Evolutionary conservation across 2,329 filamentous ascomycete species (phyloP).

Genomic region (Fusarium avenaceum): DNA sequence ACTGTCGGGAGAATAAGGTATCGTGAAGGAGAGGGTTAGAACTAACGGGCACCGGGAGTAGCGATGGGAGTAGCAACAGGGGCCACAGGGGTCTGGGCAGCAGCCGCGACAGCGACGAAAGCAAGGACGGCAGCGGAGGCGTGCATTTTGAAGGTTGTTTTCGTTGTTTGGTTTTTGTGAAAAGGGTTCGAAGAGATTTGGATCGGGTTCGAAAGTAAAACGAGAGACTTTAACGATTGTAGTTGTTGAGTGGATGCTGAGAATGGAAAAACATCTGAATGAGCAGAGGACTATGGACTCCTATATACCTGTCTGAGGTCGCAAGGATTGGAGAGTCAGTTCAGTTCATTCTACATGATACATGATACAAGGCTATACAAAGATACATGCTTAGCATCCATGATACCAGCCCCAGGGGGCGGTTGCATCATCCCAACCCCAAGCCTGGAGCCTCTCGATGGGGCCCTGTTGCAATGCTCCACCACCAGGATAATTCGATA

Average conservation of each 20-base stretch:
- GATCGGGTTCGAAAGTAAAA: slow-evolving; percentile 24
- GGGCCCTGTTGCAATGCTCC: slow-evolving; percentile 26
- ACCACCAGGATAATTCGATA: slow-evolving; percentile 30
- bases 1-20: slow-evolving; percentile 12
- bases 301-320: slow-evolving; percentile 37
- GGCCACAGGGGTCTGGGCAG: slow-evolving; percentile 39
- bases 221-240: slow-evolving; percentile 41
- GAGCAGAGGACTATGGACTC: slow-evolving; percentile 35
- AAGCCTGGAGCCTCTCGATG: slow-evolving; percentile 22
- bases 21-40: slow-evolving; percentile 26
- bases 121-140: slow-evolving; percentile 47
- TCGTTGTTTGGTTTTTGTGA: slow-evolving; percentile 17
- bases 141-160: slow-evolving; percentile 44
- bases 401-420: slow-evolving; percentile 42
- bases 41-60: slow-evolving; percentile 39
- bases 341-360: slow-evolving; percentile 8
- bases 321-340: slow-evolving; percentile 33
- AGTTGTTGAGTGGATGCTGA: slow-evolving; percentile 26
- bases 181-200: slow-evolving; percentile 24
- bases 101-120: slow-evolving; percentile 46
- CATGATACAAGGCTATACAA: not conserved
- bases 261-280: slow-evolving; percentile 8
- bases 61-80: slow-evolving; percentile 37
- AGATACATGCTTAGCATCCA: slow-evolving; percentile 12
- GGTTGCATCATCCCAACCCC: slow-evolving; percentile 44